Percentiles rank a stretch among this genome's conserved stretches.
Evolutionary conservation across 139 green algal genomes (phyloP).

Genomic region (Chlorella sp.): DNA sequence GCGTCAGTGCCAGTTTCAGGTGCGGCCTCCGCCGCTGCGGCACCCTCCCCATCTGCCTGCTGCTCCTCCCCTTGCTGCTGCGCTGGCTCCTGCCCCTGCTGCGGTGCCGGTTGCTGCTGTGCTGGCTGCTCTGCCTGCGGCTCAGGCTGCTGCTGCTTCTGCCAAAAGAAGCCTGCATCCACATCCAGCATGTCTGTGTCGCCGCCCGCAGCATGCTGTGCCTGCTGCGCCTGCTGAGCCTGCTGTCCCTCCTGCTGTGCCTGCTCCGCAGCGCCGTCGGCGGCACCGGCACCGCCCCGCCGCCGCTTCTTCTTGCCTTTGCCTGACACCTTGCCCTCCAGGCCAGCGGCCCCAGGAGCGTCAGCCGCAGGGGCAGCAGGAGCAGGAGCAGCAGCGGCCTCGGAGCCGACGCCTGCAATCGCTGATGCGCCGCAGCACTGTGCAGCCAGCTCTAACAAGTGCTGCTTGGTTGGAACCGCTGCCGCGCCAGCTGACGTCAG

Average conservation of each 20-base stretch:
- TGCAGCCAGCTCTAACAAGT: not conserved
- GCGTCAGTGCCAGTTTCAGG: not conserved
- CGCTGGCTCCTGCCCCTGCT: not conserved
- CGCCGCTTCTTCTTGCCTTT: not conserved
- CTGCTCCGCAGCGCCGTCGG: not conserved
- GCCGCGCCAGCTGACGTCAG: not conserved
- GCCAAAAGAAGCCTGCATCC: not conserved
- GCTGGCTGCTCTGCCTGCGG: not conserved
- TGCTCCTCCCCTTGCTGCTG: not conserved
- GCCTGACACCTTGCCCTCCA: too few relatives aligned
- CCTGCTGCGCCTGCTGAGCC: not conserved
- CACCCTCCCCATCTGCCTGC: not conserved
- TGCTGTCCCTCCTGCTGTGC: not conserved
- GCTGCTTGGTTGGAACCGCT: not conserved
- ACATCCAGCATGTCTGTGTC: not conserved
- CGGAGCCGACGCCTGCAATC: too few relatives aligned
- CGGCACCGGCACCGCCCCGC: not conserved
- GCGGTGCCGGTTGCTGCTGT: not conserved
- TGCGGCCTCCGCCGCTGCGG: not conserved
- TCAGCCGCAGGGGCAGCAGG: not conserved
- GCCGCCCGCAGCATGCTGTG: not conserved
- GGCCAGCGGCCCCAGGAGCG: not conserved
- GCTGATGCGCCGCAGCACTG: too few relatives aligned
- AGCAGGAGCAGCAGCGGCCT: not conserved
- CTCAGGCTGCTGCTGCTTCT: not conserved